Base-by-base conservation (phyloP, 306 rosid genomes). In the Cucumis melo region DNA sequence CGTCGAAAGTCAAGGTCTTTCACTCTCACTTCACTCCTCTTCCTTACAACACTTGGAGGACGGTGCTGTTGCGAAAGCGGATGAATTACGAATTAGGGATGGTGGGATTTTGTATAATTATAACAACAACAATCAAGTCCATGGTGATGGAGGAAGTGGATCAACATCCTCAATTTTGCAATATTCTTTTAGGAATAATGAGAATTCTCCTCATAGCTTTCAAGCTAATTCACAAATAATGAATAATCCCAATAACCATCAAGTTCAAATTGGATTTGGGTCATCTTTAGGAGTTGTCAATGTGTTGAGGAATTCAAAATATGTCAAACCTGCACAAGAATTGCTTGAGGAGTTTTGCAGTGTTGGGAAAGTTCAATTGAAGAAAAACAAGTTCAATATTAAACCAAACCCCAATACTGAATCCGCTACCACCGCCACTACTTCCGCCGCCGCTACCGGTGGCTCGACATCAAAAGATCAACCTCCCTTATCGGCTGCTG, bases 1-100 rank as follows among this genome's bases (percentile, higher is more conserved):
- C 54, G 71, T 67, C 6, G 62, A 66, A 16, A 34, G 39, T 36
- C 75, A 55, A 64, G 80, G 75, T 5, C 76, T 78, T 54, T 78
- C 80, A 3, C 61, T 78, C 34, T 78, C 80, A 3, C 65, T 78
- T 73, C 77, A 73, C 20, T 78, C 80, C 5, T 78, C 80, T 15
- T 77, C 80, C 14, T 64, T 64, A 39, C 80, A 77, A n/a, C 80
- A 77, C 42, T 54, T 78, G 75, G 75, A 66, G 50, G 80, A 65
- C 14, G 48, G 5, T 6, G 44, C 20, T 1, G 20, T 2, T 4
- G 74, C 65, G 5, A 78, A 78, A 55, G 75, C 57, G 3, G 57
- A 66, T 7, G 80, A 78, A 38, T 67, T 78, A 2, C 24, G 75
- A 63, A 64, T 63, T 63, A 51, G 80, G 9, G 80, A 64, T 11